Percentiles rank a stretch among this genome's conserved stretches.
These are phyloP conservation scores for Auricularia heimuer DNA, from an alignment of 768 basidiomycete genomes.

Conservation along the genomic window DNA sequence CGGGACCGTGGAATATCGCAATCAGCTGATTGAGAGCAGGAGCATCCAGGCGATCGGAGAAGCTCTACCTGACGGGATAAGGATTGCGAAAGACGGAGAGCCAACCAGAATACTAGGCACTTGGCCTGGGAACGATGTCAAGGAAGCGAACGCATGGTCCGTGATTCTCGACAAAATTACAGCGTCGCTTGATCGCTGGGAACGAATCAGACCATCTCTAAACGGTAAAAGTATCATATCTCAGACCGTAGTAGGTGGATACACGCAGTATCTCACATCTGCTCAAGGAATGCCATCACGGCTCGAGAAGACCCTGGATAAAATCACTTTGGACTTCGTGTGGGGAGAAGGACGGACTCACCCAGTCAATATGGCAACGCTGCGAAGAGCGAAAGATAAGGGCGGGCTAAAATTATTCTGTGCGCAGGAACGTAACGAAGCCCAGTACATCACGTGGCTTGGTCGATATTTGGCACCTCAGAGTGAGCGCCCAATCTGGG, in stretches of 20 bases:
- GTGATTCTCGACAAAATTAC: slow-evolving; percentile 20
- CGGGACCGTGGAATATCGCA: slow-evolving; percentile 6
- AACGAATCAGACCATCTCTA: slow-evolving; percentile 19
- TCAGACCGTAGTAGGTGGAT: slow-evolving; percentile 20
- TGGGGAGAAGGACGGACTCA: slow-evolving; percentile 12
- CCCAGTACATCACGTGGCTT: slow-evolving; percentile 11
- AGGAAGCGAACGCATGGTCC: slow-evolving; percentile 18
- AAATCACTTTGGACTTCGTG: slow-evolving; percentile 18
- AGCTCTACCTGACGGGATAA: neutral
- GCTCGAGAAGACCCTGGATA: slow-evolving; percentile 15
- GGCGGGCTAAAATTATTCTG: neutral
- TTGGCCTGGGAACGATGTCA: slow-evolving; percentile 20
- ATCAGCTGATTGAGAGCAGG: neutral
- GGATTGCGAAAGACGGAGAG: slow-evolving; percentile 9
- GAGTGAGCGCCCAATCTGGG: slow-evolving; percentile 6
- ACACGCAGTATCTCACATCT: slow-evolving; percentile 25
- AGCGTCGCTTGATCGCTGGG: slow-evolving; percentile 16
- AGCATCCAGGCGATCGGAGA: neutral
- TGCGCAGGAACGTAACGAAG: slow-evolving; percentile 8
- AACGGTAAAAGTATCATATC: slow-evolving; percentile 19
- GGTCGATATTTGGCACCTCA: neutral
- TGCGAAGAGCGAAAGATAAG: neutral
- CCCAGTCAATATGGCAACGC: neutral
- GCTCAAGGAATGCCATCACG: slow-evolving; percentile 29
- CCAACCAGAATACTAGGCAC: slow-evolving; percentile 24